Conservation (phyloP, 768 basidiomycete species). For the Thelephora ganbajun region DNA sequence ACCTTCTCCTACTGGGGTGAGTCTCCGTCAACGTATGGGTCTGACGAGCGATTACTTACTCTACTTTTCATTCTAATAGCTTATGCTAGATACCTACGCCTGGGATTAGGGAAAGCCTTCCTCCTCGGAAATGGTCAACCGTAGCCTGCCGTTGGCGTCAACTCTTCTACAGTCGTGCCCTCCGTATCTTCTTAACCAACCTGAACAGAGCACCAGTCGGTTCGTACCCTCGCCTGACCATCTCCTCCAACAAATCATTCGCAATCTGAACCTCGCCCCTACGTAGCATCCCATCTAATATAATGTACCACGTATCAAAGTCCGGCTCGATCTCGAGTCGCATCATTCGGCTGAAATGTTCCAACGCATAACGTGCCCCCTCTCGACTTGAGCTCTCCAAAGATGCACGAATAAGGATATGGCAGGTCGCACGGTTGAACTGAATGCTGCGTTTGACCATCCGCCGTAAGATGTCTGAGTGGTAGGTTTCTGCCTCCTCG, state of each 20-base stretch:
- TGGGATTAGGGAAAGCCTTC: conserved; percentile 53
- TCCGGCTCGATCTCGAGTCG: conserved; percentile 29
- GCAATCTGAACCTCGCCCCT: conserved; percentile 50
- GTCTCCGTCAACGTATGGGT: conserved; percentile 15
- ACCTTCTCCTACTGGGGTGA: conserved; percentile 78
- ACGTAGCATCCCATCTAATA: conserved; percentile 48
- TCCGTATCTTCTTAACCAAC: conserved; percentile 37
- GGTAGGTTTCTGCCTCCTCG: conserved; percentile 30
- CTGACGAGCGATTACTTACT: conserved; percentile 1
- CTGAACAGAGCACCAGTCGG: conserved; percentile 30
- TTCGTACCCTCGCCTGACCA: conserved; percentile 32
- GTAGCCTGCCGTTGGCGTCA: conserved; percentile 1
- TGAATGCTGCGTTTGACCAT: conserved; percentile 44
- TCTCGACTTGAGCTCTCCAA: conserved; percentile 35
- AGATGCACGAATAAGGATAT: conserved; percentile 60
- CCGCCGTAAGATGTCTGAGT: conserved; percentile 33
- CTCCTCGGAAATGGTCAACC: conserved; percentile 30
- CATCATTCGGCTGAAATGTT: conserved; percentile 49
- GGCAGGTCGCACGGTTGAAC: conserved; percentile 55
- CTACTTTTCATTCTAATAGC: conserved; percentile 25
- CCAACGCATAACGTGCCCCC: conserved; percentile 40
- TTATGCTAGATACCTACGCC: conserved; percentile 53
- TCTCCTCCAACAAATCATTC: conserved; percentile 43
- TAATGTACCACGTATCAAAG: conserved; percentile 64
- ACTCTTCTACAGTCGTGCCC: conserved; percentile 17